phyloP scores from a whole-genome alignment of 2,329 filamentous ascomycete genomes.

The Falciphora oryzae region DNA sequence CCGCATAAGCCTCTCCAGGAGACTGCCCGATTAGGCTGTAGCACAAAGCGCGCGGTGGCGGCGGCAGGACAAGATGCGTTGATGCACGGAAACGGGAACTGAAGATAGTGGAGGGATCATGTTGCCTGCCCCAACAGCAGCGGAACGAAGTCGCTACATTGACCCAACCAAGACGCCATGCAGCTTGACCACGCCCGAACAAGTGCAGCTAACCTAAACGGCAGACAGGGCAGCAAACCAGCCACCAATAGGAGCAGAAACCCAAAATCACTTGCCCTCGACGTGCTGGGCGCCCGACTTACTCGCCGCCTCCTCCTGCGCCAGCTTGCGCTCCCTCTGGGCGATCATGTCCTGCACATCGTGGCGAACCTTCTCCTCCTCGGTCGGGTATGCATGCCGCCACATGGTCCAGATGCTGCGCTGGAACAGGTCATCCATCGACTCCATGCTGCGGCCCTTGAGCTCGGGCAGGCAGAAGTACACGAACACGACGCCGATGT shows the following conservation, averaged over 20 bases:
- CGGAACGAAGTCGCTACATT: too few relatives aligned
- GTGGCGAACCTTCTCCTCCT: slow-evolving; percentile 16
- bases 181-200: too few relatives aligned
- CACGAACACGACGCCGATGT: slow-evolving; percentile 24
- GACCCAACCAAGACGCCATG: too few relatives aligned
- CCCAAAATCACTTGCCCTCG: slow-evolving; percentile 3
- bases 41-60: not conserved
- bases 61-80: too few relatives aligned
- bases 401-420: slow-evolving; percentile 33
- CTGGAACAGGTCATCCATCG: slow-evolving; percentile 41
- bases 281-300: slow-evolving; percentile 14
- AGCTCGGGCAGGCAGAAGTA: slow-evolving; percentile 45
- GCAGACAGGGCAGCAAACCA: not conserved
- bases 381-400: slow-evolving; percentile 31
- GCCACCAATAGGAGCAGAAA: not conserved
- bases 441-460: slow-evolving; percentile 43
- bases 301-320: slow-evolving; percentile 10
- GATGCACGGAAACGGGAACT: not conserved
- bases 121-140: too few relatives aligned
- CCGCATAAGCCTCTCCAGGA: not conserved
- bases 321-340: not conserved
- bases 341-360: slow-evolving; percentile 13
- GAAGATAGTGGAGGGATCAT: too few relatives aligned
- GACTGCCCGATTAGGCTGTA: not conserved
- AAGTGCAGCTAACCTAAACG: not conserved